Conservation (phyloP, 257 asterid genomes). For the Gentiana macrophylla region DNA sequence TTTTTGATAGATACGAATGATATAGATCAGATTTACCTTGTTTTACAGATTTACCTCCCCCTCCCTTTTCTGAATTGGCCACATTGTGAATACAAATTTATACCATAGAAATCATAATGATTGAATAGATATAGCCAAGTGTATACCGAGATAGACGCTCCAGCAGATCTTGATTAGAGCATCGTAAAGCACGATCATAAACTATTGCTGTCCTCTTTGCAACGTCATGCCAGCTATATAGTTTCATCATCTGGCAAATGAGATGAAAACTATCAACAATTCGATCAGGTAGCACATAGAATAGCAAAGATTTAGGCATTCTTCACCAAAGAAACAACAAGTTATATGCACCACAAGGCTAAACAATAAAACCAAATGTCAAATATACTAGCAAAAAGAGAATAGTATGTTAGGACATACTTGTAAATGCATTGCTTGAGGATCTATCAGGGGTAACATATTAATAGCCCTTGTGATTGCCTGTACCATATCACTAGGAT, state of each 20-base stretch:
- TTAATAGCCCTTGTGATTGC: constrained; percentile 72
- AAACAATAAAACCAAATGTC: too few species aligned
- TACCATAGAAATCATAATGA: too few species aligned
- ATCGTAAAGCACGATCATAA: constrained; percentile 63
- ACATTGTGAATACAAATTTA: too few species aligned
- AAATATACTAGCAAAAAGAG: too few species aligned
- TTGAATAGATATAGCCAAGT: neutral
- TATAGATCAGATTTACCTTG: neutral
- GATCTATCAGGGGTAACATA: constrained; percentile 84
- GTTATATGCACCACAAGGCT: too few species aligned
- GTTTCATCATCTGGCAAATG: constrained; percentile 63
- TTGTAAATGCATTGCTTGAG: constrained; percentile 81
- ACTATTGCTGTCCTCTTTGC: constrained; percentile 90
- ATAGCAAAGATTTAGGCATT: too few species aligned
- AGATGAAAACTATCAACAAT: too few species aligned
- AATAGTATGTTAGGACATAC: constrained; percentile 12
- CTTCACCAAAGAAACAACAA: too few species aligned
- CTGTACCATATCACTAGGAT: constrained; percentile 80
- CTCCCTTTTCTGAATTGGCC: neutral
- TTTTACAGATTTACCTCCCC: too few species aligned
- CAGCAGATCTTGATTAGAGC: constrained; percentile 63
- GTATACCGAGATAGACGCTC: constrained; percentile 75
- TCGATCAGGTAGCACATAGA: too few species aligned
- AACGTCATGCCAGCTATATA: constrained; percentile 95
- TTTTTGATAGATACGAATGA: too few species aligned